These are phyloP conservation scores for Microdochium bolleyi DNA, from an alignment of 2,329 filamentous ascomycete species.

Conservation along the genomic window DNA sequence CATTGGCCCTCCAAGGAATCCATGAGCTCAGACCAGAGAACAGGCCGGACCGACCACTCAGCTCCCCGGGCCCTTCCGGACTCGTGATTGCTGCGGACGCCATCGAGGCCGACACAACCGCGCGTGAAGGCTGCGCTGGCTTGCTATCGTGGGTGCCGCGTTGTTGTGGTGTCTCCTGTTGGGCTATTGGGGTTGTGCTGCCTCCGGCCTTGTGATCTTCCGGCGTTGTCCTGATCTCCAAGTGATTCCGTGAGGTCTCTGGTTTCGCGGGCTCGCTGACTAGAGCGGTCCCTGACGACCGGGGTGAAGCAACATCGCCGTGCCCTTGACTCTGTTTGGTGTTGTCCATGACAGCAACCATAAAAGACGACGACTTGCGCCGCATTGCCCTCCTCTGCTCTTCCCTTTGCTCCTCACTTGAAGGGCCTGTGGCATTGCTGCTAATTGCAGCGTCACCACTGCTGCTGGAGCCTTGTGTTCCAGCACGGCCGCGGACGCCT, in stretches of 20 bases:
- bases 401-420: conserved; percentile 11
- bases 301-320: conserved; percentile 18
- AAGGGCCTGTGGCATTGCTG: conserved; percentile 12
- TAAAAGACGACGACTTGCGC: conserved; percentile 33
- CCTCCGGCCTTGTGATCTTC: conserved; percentile 11
- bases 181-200: conserved; percentile 10
- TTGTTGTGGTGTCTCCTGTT: conserved; percentile 14
- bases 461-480: conserved; percentile 22
- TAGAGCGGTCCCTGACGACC: conserved; percentile 31
- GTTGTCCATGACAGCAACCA: conserved; percentile 36
- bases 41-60: conserved; percentile 10
- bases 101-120: conserved; percentile 16
- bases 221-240: conserved; percentile 33
- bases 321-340: conserved; percentile 18
- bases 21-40: conserved; percentile 34
- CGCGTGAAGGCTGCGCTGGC: conserved; percentile 8
- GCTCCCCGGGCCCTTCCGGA: conserved; percentile 14
- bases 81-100: conserved; percentile 15
- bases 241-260: conserved; percentile 44
- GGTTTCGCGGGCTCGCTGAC: conserved; percentile 49
- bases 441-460: conserved; percentile 18
- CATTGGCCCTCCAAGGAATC: conserved; percentile 33
- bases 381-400: conserved; percentile 14
- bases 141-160: neutral
- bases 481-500: conserved; percentile 41